Evolutionary conservation across 2,329 filamentous ascomycete genomes (phyloP), one percentile per base, ranked within the genome.

Genomic region (Penicillium brasilianum): DNA sequence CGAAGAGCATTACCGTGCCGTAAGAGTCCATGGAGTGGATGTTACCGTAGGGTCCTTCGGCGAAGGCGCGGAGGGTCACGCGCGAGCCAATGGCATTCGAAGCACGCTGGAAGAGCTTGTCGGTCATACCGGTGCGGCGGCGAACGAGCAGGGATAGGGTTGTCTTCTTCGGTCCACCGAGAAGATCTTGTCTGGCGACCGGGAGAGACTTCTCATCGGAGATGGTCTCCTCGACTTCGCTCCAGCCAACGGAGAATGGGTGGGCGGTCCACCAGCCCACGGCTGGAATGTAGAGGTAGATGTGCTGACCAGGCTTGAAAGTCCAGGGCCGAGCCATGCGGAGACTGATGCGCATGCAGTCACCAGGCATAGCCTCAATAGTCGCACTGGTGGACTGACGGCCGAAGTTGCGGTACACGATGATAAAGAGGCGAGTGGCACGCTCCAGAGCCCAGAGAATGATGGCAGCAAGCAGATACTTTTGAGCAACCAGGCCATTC

Each of bases 1-100:
- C 93, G 73, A 97, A 93, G 59, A 99, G 88, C 65, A 99, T 86
- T 48, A 89, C 88, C 46, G 96, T 95, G 41, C 95, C 94, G 77
- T 97, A 98, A 8, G 93, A 97, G 77, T 93, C 89, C 66, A 98
- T 88, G 62, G 88, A 88, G 77, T 97, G 90, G 73, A 92, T 89
- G 44, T 89, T 89, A 4, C 87, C 89, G 74, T 98, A 98, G 0
- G 95, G 94, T 0, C 95, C 95, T 79, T 98, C 95, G 63, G 96
- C 87, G 60, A 91, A 87, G 36, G 92, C 93, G 60, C 83, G 85
- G 58, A 93, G 82, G 11, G 83, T 83, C 62, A 93, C 80, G 14
- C 83, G 82, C 34, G 80, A 81, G 25, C 78, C 76, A n/a, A 82
- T 80, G 20, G 82, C 77, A 32, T 79, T 77, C 59, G 83, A 81